Base-by-base conservation (phyloP, 2,329 filamentous ascomycete genomes). In the Ophiostoma ulmi region DNA sequence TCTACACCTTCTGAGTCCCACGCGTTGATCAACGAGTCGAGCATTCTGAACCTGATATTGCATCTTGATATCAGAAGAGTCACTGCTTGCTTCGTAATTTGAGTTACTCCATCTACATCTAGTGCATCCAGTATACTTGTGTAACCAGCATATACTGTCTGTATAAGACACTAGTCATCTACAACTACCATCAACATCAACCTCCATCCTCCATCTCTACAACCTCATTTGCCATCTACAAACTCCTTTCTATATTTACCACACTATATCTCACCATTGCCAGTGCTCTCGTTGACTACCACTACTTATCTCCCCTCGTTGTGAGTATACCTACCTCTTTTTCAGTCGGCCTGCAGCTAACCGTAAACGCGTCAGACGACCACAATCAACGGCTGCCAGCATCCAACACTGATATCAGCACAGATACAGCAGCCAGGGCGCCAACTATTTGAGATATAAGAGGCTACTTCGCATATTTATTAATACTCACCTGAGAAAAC, bases 1-100 rank as follows among this genome's bases (percentile, higher is more conserved):
- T 84, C 73, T 75, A 75, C 73, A 77, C 17, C 61, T 3, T 83
- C 76, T 86, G 82, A 80, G 68, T 35, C 73, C 73, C 70, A 44
- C 69, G 69, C 22, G 48, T 67, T 26, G 20, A 8, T 36, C 41
- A 58, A 61, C 68, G 68, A 73, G 72, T 72, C 72, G 71, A 71
- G 72, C 69, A 72, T 76, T 75, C 79, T 75, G 41, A 17, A 44
- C 41, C 17, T 14, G 41, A 44, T 7, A 44, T 14, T 14, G 14
- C 14, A 44, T 31, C 14, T 44, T 44, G 75, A 74, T 68, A 48
- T 5, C 58, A 26, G 41, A 14, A 26, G 41, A 14, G 13, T 8
- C 11, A 66, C 8, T 31, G 22, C 26, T 31, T 35, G 55, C 11
- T 22, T 31, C 55, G 31, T 31, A 44, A 5, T 17, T 44, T 44